Evolutionary conservation across 345 rosid genomes (phyloP), one percentile per base, ranked within the genome.

Genomic region (Sonneratia alba): DNA sequence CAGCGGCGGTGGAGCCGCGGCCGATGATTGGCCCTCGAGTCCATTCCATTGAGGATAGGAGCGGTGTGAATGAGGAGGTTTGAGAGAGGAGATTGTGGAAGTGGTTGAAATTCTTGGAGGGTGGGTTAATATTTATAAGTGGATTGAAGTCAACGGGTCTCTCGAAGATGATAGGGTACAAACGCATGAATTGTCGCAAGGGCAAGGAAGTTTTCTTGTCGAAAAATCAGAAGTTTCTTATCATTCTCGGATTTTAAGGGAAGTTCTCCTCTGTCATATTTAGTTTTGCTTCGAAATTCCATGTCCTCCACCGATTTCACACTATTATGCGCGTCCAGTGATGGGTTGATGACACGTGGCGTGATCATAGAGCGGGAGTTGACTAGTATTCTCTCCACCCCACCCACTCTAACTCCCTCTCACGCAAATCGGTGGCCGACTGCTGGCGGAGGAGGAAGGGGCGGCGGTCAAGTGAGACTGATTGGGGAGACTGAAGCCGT

Each of bases 1-100:
- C 96, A 36, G 88, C 74, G 64, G 98, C 91, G 62, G 95, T 86
- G 77, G 98, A 83, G 51, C 98, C 97, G 4, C 85, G 90, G 75
- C 98, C 98, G 55, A 94, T 79, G 75, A 77, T 51, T 37, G 90
- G 91, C 34, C 97, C 97, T 80, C 95, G 83, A 19, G 71, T 82
- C 96, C 93, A 91, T 68, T 88, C 86, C 89, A 87, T 86, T 38
- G 53, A 75, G 72, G 66, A 66, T 65, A 43, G 77, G 62, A 48
- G 27, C 19, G 70, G 66, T 57, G 27, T 53, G 63, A 62, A 68
- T 19, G 56, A 3, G 32, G 37, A 27, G 36, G 66, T 22, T 0
- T 7, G 66, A 62, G 36, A 34, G 43, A 65, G 43, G 43, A 65
- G 14, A 37, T 66, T 21, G 19, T 32, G 63, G 37, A 37, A 32